Evolutionary conservation across 352 stramenopile species (phyloP).

Genomic region (Globisporangium parvum): DNA sequence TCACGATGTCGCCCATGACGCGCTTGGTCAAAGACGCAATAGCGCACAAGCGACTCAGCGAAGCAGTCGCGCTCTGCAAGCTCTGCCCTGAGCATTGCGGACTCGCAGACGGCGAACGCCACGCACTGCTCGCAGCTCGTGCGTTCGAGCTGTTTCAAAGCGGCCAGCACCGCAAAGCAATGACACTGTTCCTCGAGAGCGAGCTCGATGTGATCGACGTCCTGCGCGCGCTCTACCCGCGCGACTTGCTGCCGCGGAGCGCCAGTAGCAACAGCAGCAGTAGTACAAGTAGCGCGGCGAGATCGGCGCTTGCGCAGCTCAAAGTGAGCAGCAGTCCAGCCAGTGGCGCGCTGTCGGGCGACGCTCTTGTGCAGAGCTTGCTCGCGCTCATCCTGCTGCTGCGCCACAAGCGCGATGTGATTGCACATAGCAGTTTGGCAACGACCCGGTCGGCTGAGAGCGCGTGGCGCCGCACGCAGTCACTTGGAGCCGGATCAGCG

Average conservation of each 20-base stretch:
- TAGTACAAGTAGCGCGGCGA: conserved; percentile 6
- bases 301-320: conserved; percentile 14
- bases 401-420: conserved; percentile 30
- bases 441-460: background rate
- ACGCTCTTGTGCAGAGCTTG: conserved; percentile 45
- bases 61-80: conserved; percentile 60
- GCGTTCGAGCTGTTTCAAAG: conserved; percentile 48
- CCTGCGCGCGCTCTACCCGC: conserved; percentile 59
- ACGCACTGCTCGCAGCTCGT: conserved; percentile 49
- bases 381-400: conserved; percentile 51
- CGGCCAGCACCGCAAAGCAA: conserved; percentile 34
- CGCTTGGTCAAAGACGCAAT: conserved; percentile 45
- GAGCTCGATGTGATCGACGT: conserved; percentile 52
- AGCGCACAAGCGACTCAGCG: conserved; percentile 26
- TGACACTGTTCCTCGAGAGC: conserved; percentile 56
- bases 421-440: conserved; percentile 1
- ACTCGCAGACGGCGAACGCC: conserved; percentile 46
- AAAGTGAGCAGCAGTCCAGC: conserved; percentile 2
- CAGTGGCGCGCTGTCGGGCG: conserved; percentile 24
- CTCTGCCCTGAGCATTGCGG: conserved; percentile 62
- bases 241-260: conserved; percentile 54
- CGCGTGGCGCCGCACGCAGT: background rate
- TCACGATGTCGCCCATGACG: conserved; percentile 48
- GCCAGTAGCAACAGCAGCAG: conserved; percentile 23
- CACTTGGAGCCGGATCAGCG: no score